Evolutionary conservation across 2,329 filamentous ascomycete species (phyloP).

Genomic region (Rhynchosporium graminicola): DNA sequence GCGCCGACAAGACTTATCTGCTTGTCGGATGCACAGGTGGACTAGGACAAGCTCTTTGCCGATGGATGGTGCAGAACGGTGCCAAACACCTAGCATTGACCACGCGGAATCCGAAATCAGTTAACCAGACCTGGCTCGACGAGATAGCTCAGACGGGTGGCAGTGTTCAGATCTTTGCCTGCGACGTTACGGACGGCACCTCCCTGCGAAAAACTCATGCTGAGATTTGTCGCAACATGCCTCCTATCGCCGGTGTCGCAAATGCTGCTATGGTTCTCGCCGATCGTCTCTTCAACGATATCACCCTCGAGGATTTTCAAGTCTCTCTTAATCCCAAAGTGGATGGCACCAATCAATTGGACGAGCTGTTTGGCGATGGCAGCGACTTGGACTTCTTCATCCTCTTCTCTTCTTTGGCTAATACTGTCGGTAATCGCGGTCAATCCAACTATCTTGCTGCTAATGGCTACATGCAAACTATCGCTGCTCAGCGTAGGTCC

Average conservation of each 20-base stretch:
- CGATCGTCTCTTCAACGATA: conserved; percentile 41
- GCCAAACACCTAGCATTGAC: conserved; percentile 44
- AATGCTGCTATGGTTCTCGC: conserved; percentile 49
- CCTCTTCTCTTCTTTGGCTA: conserved; percentile 40
- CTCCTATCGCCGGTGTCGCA: conserved; percentile 45
- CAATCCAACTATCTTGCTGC: conserved; percentile 51
- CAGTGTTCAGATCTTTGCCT: conserved; percentile 20
- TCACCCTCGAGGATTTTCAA: conserved; percentile 36
- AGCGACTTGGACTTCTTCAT: conserved; percentile 44
- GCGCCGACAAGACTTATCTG: conserved; percentile 36
- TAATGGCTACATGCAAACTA: conserved; percentile 42
- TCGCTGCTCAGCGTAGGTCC: conserved; percentile 44
- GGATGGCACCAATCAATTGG: conserved; percentile 39
- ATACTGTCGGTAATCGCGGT: conserved; percentile 39
- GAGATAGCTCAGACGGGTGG: conserved; percentile 15
- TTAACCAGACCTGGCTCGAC: conserved; percentile 26
- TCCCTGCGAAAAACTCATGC: conserved; percentile 20
- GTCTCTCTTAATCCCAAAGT: conserved; percentile 42
- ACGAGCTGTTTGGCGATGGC: conserved; percentile 38
- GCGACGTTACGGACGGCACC: conserved; percentile 19
- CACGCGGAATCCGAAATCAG: conserved; percentile 44
- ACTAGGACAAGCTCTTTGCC: conserved; percentile 42
- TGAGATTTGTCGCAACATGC: conserved; percentile 35
- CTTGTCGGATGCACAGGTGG: conserved; percentile 36
- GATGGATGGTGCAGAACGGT: conserved; percentile 45